Conservation (phyloP, 2,329 filamentous ascomycete genomes). For the Grosmannia huntii region DNA sequence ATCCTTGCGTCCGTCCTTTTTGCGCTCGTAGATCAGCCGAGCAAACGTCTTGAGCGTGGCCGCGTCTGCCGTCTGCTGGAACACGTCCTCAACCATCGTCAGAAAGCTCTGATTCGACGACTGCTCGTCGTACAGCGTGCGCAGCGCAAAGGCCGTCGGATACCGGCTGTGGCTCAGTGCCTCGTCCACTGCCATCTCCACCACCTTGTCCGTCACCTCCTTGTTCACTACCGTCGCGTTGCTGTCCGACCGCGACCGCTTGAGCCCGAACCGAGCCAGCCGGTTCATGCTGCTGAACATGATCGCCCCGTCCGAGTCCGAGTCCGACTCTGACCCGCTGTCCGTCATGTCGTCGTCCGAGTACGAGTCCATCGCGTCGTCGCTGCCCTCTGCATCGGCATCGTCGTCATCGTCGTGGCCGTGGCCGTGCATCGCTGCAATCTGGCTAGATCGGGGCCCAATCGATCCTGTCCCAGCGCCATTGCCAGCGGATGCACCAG, state of each 20-base stretch:
- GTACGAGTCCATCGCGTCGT: neutral
- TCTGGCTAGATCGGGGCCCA: neutral
- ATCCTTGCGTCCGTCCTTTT: conserved; percentile 42
- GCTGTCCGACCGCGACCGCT: conserved; percentile 11
- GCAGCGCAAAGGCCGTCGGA: conserved; percentile 49
- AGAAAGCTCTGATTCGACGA: conserved; percentile 37
- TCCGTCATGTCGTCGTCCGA: neutral
- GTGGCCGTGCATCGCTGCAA: neutral
- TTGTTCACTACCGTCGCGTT: conserved; percentile 21
- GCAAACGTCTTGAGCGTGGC: conserved; percentile 39
- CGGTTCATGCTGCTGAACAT: neutral
- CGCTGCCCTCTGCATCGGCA: neutral
- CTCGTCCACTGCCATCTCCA: conserved; percentile 45
- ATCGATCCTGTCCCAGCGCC: neutral
- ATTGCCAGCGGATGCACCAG: neutral
- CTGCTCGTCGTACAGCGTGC: conserved; percentile 47
- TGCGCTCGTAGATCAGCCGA: conserved; percentile 37
- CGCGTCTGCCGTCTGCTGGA: conserved; percentile 40
- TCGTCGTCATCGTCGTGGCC: neutral
- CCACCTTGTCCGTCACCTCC: conserved; percentile 35
- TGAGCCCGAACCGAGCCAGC: neutral
- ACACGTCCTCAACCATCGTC: conserved; percentile 44
- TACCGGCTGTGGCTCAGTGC: conserved; percentile 44
- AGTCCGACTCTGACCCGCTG: neutral
- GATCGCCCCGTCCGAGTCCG: neutral